Evolutionary conservation across 2,329 filamentous ascomycete genomes (phyloP), one percentile per base, ranked within the genome.

Genomic region (Anthostomella pinea): DNA sequence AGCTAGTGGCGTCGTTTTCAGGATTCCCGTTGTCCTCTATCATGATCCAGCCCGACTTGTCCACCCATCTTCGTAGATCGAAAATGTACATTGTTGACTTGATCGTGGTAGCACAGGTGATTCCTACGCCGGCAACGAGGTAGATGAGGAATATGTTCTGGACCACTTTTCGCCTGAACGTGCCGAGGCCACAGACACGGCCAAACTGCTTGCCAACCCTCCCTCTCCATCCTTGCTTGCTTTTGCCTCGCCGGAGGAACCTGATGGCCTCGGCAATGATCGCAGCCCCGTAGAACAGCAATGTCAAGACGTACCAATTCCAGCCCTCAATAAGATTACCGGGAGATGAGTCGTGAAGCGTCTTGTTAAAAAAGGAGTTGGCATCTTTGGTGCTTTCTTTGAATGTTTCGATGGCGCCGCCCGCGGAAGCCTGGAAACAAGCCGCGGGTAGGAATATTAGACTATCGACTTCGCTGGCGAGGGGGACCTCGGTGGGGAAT

Each of bases 1-100:
- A 64, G 8, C 50, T 56, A 9, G 52, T 53, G 1, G 52, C 46
- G 29, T 63, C 59, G 25, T 61, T 53, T 36, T 64, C 60, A 1
- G 52, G 48, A 36, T 54, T 60, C 22, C 30, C 10, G 13, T 41
- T 24, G 36, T 54, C 58, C 18, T 31, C 8, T 8, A 37, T 19
- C 26, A 48, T 6, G 5, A 53, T 49, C 53, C 42, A 62, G 17
- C 43, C 45, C 2, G 53, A 55, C 8, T 30, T 33, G 24, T 48
- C 25, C 3, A 54, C 52, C 57, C 59, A 63, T 3, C 6, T 6
- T 4, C 58, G 51, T 22, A 64, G 46, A 4, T 19, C 13, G 21
- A 52, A 45, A 23, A 62, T 58, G 33, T 61, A 60, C 5, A 20
- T 4, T 4, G 40, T 36, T 2, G 56, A 46, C 11, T 35, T 31